phyloP scores from a whole-genome alignment of 805 yeast genomes.

The Tetrapisispora fleetii region DNA sequence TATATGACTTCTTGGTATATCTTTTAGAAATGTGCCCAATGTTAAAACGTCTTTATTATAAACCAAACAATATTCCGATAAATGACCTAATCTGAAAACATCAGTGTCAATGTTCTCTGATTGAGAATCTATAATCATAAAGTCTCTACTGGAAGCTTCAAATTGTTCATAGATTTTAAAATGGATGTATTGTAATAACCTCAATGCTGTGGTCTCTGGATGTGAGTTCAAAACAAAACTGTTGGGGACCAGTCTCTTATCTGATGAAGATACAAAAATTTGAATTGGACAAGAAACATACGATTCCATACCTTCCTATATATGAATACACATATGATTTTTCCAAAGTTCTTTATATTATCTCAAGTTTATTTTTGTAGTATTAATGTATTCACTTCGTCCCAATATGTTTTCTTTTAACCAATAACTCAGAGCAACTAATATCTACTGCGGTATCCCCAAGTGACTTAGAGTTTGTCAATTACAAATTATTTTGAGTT shows the following conservation, averaged over 20 bases:
- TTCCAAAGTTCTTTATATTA: neutral
- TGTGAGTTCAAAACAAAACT: constrained; percentile 17
- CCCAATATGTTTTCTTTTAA: too few species aligned
- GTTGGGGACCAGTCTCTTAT: constrained; percentile 1
- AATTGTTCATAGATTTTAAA: constrained; percentile 4
- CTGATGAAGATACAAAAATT: constrained; percentile 1
- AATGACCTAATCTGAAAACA: constrained; percentile 4
- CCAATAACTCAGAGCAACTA: too few species aligned
- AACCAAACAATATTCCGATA: constrained; percentile 2
- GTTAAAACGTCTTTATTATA: neutral
- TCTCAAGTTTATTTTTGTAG: neutral
- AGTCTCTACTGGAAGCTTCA: neutral
- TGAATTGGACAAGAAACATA: neutral
- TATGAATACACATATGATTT: neutral
- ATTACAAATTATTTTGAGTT: too few species aligned
- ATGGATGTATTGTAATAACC: constrained; percentile 18
- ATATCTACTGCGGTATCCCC: too few species aligned
- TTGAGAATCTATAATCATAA: constrained; percentile 1
- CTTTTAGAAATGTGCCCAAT: neutral
- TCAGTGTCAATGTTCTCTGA: constrained; percentile 9
- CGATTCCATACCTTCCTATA: neutral
- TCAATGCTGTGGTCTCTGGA: constrained; percentile 11
- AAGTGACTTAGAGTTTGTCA: too few species aligned
- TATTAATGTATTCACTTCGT: too few species aligned
- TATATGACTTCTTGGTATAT: neutral